Conservation (phyloP, 768 basidiomycete genomes). For the Lentinus tigrinus region DNA sequence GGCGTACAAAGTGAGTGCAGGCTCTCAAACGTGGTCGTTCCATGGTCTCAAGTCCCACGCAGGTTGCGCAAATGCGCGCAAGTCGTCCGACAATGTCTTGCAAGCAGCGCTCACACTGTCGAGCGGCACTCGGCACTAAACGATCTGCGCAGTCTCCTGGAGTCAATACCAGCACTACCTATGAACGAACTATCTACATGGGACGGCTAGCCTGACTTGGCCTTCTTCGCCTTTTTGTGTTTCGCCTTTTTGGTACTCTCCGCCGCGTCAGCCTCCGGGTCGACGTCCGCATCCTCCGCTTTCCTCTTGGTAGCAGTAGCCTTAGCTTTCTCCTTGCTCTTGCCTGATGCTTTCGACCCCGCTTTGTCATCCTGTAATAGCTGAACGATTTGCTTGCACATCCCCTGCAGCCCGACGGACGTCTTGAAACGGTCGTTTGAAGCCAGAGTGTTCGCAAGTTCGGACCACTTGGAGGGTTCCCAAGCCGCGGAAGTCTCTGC, state of each 20-base stretch:
- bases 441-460: slow-evolving; percentile 45
- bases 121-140: slow-evolving; percentile 1
- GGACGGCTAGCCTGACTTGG: slow-evolving; percentile 7
- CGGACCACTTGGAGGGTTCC: slow-evolving; percentile 58
- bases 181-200: slow-evolving; percentile 6
- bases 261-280: slow-evolving; percentile 10
- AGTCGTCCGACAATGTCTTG: slow-evolving; percentile 22
- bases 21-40: neutral
- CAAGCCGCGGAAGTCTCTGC: slow-evolving; percentile 45
- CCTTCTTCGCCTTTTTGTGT: slow-evolving; percentile 47
- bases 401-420: slow-evolving; percentile 56
- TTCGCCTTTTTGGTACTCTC: slow-evolving; percentile 34
- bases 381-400: slow-evolving; percentile 62
- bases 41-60: neutral
- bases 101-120: neutral
- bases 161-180: slow-evolving; percentile 8
- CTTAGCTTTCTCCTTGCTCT: slow-evolving; percentile 26
- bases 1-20: slow-evolving; percentile 49
- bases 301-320: slow-evolving; percentile 27
- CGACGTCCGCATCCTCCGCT: slow-evolving; percentile 18
- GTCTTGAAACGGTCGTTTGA: slow-evolving; percentile 60
- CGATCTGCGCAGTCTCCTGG: slow-evolving; percentile 7
- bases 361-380: slow-evolving; percentile 17
- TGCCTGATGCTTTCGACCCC: slow-evolving; percentile 15
- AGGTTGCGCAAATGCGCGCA: slow-evolving; percentile 31